These are phyloP conservation scores for Porpolomopsis calyptriformis DNA, from an alignment of 768 basidiomycete species.

Conservation along the genomic window DNA sequence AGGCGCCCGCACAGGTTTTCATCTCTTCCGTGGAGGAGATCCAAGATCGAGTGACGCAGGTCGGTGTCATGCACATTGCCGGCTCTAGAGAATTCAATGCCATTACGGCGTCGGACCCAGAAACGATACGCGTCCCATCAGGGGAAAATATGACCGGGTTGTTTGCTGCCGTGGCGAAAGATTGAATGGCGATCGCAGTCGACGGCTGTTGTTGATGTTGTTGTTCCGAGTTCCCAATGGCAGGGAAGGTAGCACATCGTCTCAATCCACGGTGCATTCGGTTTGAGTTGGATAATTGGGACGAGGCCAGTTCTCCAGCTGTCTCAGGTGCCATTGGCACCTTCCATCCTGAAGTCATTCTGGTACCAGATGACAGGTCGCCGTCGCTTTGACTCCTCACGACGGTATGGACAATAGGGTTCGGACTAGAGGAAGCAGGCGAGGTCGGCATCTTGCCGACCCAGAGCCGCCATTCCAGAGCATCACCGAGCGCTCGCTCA, in stretches of 20 bases:
- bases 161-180: not conserved
- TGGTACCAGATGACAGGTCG: constrained; percentile 16
- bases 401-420: constrained; percentile 26
- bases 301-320: not conserved
- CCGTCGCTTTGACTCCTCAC: constrained; percentile 44
- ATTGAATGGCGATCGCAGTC: not conserved
- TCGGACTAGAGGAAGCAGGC: constrained; percentile 13
- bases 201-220: too few relatives aligned
- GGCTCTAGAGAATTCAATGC: too few relatives aligned
- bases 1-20: not conserved
- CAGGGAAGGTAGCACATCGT: constrained; percentile 34
- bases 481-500: constrained; percentile 78
- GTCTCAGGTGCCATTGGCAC: not conserved
- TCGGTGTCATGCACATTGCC: too few relatives aligned
- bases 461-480: constrained; percentile 88
- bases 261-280: constrained; percentile 22
- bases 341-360: constrained; percentile 1
- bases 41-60: too few relatives aligned
- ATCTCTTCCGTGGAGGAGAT: too few relatives aligned
- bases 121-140: not conserved
- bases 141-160: not conserved
- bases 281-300: not conserved
- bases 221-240: constrained; percentile 17
- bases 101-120: too few relatives aligned
- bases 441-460: constrained; percentile 49